Base-by-base conservation (phyloP, 805 yeast genomes). In the Candida schatavii region DNA sequence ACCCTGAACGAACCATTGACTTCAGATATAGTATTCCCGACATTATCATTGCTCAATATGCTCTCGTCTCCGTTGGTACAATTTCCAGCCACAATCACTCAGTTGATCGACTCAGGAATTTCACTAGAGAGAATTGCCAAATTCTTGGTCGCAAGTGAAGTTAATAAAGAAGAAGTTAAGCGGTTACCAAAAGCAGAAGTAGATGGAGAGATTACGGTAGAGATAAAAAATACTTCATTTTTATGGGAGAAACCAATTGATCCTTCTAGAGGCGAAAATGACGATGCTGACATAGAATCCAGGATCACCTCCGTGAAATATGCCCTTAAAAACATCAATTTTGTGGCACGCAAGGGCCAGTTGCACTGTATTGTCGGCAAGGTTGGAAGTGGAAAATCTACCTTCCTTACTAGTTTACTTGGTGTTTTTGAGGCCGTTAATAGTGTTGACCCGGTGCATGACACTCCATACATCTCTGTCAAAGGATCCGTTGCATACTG, bases 1-100 rank as follows among this genome's bases (percentile, higher is more conserved):
- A 60, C 68, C 15, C 67, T 72, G 20, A 57, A 64, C 3, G 53
- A 51, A 7, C 84, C 86, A 1, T 64, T 83, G 49, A 74, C 86
- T 4, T 80, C 88, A 10, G 85, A 82, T 34, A 70, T 83, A 44
- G 83, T 81, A 4, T 83, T 83, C 57, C 88, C 89, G 11, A 80
- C 87, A 2, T 65, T 83, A 45, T 64, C 87, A 1, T 62, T 83
- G 40, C 78, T 83, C 51, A 75, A 78, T 45, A 59, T 83, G 44
- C 56, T 83, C 32, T 72, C 81, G 3, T 77, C 69, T 32, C 86
- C 87, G 6, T 74, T 83, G 23, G 70, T 72, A 52, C 73, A 74
- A 9, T 70, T 83, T 37, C 90, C 90, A 0, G 61, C 71, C 1
- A 63, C 78, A 23, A 72, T 82, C 30, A 80, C 79, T 3, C 66